These are phyloP conservation scores for Chiua virens DNA, from an alignment of 768 basidiomycete genomes.

Conservation along the genomic window DNA sequence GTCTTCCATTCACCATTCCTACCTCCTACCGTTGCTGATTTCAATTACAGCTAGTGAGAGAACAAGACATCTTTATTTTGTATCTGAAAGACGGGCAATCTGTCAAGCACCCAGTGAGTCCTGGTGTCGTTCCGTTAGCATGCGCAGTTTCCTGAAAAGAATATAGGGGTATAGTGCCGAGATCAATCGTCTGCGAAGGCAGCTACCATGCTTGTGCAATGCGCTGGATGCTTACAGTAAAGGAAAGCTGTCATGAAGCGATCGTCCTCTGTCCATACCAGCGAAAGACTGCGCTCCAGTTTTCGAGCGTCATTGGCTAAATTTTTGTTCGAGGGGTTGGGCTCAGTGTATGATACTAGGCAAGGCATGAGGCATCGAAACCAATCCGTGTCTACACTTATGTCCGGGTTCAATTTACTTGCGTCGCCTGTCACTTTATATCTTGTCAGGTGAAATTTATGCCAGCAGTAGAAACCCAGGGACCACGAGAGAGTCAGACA, in stretches of 20 bases:
- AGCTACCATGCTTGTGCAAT: slow-evolving; percentile 11
- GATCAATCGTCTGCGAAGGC: slow-evolving; percentile 16
- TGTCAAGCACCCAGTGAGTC: slow-evolving; percentile 6
- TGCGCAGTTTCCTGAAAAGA: no score
- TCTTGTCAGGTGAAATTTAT: background rate
- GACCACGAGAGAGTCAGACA: no score
- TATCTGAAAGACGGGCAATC: slow-evolving; percentile 23
- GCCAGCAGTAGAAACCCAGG: no score
- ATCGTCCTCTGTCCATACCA: no score
- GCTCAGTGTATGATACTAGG: no score
- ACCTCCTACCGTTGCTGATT: background rate
- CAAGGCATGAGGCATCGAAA: no score
- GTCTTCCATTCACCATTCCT: background rate
- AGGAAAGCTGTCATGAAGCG: slow-evolving; percentile 3
- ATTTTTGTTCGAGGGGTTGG: no score
- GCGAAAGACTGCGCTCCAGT: no score
- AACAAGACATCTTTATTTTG: slow-evolving; percentile 17
- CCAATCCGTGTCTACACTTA: no score
- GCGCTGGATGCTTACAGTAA: slow-evolving; percentile 21
- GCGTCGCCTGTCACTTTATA: background rate
- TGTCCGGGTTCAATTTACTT: no score
- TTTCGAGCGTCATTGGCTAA: no score
- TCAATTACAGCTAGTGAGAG: slow-evolving; percentile 12
- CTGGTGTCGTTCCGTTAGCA: background rate
- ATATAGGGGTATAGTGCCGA: slow-evolving; percentile 14